Evolutionary conservation across 495 filamentous ascomycete species (phyloP), one percentile per base, ranked within the genome.

Genomic region (Terfezia boudieri): DNA sequence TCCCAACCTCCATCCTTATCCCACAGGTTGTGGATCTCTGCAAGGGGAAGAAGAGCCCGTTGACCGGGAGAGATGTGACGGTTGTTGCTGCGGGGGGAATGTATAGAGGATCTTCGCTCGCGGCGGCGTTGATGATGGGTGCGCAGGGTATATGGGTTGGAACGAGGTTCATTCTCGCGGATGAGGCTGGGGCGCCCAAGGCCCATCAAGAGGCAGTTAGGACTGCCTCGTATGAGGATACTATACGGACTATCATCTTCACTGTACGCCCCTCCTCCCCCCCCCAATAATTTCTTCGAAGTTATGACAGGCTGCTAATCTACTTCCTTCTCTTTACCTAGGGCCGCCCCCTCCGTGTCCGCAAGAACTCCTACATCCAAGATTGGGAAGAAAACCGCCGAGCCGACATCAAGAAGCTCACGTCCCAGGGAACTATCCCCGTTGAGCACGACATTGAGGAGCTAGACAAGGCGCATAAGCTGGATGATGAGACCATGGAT

Each of bases 171-270:
- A 83, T 98, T 56, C 76, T 98, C 55, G 75, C 76, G 54, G 86
- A 95, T 50, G 90, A 98, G 72, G 90, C 90, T 43, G 86, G 90
- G 64, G 90, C 90, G 16, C 82, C 90, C 36, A 79, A 84, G 68
- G 82, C 86, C 36, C 90, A 98, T 73, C 90, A 98, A 71, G 92
- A 98, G 73, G 86, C 90, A 53, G 90, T 98, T 52, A 76, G 81
- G 64, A 96, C 90, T 37, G 76, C 88, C 57, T 78, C 83, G 56
- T 94, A 87, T 67, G 84, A 94, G 71, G 90, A 96, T 68, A 95
- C 88, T 60, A 74, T 96, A 62, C 83, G 85, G 57, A 98, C 90
- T 17, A 84, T 95, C 61, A 98, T 98, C 69, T 98, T 96, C 77
- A 98, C 90, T 56, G 78, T 76, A 73, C 51, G 72, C 62, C 37